These are phyloP conservation scores for Paralagenidium karlingii DNA, from an alignment of 352 stramenopile species.

Conservation along the genomic window DNA sequence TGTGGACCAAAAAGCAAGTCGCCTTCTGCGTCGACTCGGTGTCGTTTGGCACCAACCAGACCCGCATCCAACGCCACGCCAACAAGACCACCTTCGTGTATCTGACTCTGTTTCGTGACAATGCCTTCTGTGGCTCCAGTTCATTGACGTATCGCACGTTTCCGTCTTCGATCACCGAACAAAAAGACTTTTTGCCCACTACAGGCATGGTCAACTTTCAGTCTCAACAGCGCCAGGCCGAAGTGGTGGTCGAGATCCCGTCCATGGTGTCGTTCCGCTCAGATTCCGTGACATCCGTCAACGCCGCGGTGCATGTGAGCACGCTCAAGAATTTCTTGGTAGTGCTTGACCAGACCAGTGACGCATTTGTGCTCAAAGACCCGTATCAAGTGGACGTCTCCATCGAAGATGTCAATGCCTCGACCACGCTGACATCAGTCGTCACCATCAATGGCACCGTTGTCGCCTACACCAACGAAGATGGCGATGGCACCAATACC, in stretches of 20 bases:
- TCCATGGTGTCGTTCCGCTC: no score
- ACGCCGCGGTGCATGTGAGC: no score
- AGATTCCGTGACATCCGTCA: no score
- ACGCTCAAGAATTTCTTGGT: no score
- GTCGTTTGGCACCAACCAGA: slow-evolving; percentile 3
- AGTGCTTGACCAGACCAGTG: no score
- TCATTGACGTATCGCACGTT: slow-evolving; percentile 1
- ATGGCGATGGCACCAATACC: no score
- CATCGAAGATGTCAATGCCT: no score
- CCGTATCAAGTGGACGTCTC: no score
- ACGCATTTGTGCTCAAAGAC: no score
- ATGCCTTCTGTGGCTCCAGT: slow-evolving; percentile 9
- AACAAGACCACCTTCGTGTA: slow-evolving; percentile 5
- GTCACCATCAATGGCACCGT: no score
- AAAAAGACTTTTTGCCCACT: slow-evolving; percentile 12
- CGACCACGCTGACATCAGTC: no score
- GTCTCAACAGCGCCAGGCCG: slow-evolving; percentile 6
- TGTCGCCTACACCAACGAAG: no score
- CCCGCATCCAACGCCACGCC: background rate
- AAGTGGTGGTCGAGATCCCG: slow-evolving; percentile 13
- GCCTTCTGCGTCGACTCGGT: slow-evolving; percentile 5
- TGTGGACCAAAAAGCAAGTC: background rate
- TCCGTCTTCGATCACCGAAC: slow-evolving; percentile 2
- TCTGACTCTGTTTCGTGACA: slow-evolving; percentile 4
- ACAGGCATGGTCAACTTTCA: slow-evolving; percentile 13